phyloP scores from a whole-genome alignment of 2,329 filamentous ascomycete genomes.

The Aspergillus jensenii region DNA sequence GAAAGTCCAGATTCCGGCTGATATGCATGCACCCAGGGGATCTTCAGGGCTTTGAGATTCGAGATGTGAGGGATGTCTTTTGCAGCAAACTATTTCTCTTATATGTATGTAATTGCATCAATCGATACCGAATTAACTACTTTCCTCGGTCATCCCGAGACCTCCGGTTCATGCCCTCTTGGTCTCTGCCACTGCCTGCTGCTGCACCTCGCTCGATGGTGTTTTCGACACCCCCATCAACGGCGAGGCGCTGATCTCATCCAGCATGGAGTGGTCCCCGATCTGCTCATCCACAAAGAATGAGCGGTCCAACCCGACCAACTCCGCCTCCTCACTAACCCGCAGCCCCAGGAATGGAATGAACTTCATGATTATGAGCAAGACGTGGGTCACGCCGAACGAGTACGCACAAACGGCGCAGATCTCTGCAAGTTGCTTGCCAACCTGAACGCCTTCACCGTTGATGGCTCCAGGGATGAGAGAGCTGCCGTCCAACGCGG shows the following conservation, averaged over 20 bases:
- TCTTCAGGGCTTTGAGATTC: background rate
- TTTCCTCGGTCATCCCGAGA: background rate
- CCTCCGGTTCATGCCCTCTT: background rate
- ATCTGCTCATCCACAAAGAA: conserved; percentile 60
- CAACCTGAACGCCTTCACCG: conserved; percentile 56
- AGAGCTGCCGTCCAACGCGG: conserved; percentile 51
- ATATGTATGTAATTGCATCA: background rate
- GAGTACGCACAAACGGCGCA: conserved; percentile 54
- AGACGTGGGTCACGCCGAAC: conserved; percentile 53
- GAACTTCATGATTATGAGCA: conserved; percentile 55
- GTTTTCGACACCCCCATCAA: conserved; percentile 16
- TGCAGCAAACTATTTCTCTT: background rate
- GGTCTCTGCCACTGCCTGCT: conserved; percentile 7
- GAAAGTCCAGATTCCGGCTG: background rate
- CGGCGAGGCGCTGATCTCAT: conserved; percentile 14
- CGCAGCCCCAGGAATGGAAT: conserved; percentile 56
- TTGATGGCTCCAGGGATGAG: conserved; percentile 52
- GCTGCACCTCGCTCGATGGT: conserved; percentile 13
- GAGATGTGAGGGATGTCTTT: background rate
- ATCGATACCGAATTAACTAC: background rate
- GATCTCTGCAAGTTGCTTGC: conserved; percentile 58
- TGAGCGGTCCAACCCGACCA: conserved; percentile 55
- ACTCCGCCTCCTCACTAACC: conserved; percentile 56
- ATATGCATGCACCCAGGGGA: background rate
- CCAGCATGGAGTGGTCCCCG: conserved; percentile 49